These are phyloP conservation scores for Penicillium frequentans DNA, from an alignment of 2,329 filamentous ascomycete genomes.

Conservation along the genomic window DNA sequence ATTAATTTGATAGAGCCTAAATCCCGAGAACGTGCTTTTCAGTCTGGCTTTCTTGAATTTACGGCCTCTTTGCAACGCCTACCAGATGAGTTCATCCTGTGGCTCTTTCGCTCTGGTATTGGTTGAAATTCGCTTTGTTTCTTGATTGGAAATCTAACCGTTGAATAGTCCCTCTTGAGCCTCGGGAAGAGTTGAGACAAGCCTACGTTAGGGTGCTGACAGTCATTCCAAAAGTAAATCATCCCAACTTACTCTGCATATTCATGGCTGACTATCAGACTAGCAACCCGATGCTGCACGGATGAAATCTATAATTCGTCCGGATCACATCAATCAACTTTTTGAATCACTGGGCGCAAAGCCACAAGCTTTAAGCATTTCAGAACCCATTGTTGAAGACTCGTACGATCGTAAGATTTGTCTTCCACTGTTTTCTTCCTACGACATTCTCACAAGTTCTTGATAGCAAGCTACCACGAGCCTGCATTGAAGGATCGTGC, in stretches of 20 bases:
- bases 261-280: slow-evolving; percentile 15
- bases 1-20: slow-evolving; percentile 39
- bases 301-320: slow-evolving; percentile 38
- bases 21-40: slow-evolving; percentile 59
- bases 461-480: slow-evolving; percentile 14
- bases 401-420: slow-evolving; percentile 22
- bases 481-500: slow-evolving; percentile 13
- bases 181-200: slow-evolving; percentile 55
- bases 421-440: neutral
- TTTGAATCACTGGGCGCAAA: slow-evolving; percentile 61
- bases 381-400: slow-evolving; percentile 29
- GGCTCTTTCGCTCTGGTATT: slow-evolving; percentile 53
- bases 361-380: slow-evolving; percentile 44
- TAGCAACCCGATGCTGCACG: slow-evolving; percentile 31
- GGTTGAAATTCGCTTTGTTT: neutral
- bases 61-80: slow-evolving; percentile 51
- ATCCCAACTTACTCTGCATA: neutral
- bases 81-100: slow-evolving; percentile 65
- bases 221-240: slow-evolving; percentile 33
- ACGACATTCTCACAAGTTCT: slow-evolving; percentile 8
- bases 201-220: slow-evolving; percentile 61
- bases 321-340: slow-evolving; percentile 47
- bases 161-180: slow-evolving; percentile 53
- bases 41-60: slow-evolving; percentile 62
- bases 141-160: slow-evolving; percentile 2